Evolutionary conservation across 192 early-diverging fungal genomes (phyloP), one percentile per base, ranked within the genome.

Genomic region (Blastocladiella britannica): DNA sequence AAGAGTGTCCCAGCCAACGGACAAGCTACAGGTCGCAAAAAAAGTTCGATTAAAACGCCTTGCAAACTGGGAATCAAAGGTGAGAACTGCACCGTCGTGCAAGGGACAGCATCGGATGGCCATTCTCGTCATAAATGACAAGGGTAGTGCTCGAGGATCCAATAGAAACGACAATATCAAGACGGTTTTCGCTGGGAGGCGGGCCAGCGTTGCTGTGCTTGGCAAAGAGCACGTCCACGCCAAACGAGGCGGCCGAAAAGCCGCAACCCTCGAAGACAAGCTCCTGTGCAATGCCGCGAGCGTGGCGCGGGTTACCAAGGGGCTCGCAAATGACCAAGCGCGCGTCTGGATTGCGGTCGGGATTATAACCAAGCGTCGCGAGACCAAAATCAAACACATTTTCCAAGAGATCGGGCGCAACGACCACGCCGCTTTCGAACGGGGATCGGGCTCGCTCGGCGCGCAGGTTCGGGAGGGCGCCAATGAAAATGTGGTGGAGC

Each of bases 141-240:
- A 84, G 80, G 27, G 89, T 82, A 28, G 77, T 67, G 8, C 69
- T 61, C 60, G 89, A 75, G 4, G 88, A 86, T n/a, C n/a, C n/a
- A 0, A 77, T 68, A 4, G 82, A 84, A 9, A 91, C 56, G 12
- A 89, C 71, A 30, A 92, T 69, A 23, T 84, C 83, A 47, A 0
- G 15, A 31, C 82, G 83, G 20, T 70, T 69, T 23, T 75, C 65
- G 54, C 74, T 72, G 0, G 72, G 62, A 0, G 72, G 62, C 7
- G 72, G 72, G 61, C 83, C 89, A 29, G 74, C 65, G 25, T 75
- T 68, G 7, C 30, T 74, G 63, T 94, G 83, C 61, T 83, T 79
- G 57, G 89, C 91, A 69, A 88, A 94, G 51, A 85, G 71, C 9
- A 88, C 71, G 53, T 94, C 91, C 20, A 94, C 77, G 4, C 89